Conservation (phyloP, 495 filamentous ascomycete species). For the Aspergillus sclerotioniger region DNA sequence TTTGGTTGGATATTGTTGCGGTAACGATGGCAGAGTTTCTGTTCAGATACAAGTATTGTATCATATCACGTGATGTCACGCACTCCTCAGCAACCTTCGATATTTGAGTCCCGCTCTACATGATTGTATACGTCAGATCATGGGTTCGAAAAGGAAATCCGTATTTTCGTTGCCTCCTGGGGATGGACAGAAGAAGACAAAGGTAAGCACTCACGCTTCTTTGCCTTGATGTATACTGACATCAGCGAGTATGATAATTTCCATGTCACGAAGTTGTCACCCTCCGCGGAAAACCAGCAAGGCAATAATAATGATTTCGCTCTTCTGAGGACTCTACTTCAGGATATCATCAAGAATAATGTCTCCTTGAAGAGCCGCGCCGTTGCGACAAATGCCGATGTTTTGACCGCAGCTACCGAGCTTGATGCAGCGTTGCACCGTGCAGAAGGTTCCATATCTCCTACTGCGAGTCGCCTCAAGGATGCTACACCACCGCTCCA, state of each 20-base stretch:
- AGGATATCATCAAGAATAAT: neutral
- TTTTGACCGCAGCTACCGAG: conserved; percentile 23
- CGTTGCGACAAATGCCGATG: conserved; percentile 16
- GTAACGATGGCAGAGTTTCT: neutral
- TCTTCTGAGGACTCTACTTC: neutral
- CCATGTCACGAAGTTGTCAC: neutral
- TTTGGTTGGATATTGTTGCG: neutral
- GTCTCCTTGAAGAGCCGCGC: neutral
- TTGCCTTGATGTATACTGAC: conserved; percentile 6
- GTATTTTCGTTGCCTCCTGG: conserved; percentile 5
- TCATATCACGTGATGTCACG: conserved; percentile 10
- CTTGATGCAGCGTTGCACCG: conserved; percentile 22
- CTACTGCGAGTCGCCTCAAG: conserved; percentile 7
- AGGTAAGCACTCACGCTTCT: conserved; percentile 2
- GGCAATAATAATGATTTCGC: neutral
- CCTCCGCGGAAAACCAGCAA: neutral
- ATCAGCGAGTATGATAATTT: neutral
- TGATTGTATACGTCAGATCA: neutral
- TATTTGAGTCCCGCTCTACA: neutral
- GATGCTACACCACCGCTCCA: neutral
- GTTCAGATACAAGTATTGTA: neutral
- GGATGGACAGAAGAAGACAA: conserved; percentile 7
- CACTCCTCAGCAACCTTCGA: neutral
- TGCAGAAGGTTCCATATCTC: neutral
- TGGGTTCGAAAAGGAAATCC: conserved; percentile 25